Base-by-base conservation (phyloP, 768 basidiomycete species). In the Suillus ampliporus region DNA sequence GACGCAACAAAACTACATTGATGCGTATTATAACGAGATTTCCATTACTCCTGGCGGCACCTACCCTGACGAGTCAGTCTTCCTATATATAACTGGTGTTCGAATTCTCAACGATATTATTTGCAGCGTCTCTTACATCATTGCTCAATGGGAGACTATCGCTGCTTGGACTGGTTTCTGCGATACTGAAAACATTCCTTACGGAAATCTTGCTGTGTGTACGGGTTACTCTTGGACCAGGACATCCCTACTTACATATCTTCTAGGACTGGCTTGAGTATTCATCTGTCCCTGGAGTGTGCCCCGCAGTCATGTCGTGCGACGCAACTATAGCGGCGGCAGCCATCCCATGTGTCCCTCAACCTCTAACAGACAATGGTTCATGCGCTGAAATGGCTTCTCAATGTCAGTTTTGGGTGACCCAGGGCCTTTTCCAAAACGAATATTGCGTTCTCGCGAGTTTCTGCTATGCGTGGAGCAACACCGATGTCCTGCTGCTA, bases 91-190 rank as follows among this genome's bases (percentile, higher is more conserved):
- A 10, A 52, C 2, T n/a, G 15, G n/a, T 4, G 13, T 52, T 14
- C 26, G 19, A 35, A 50, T 43, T 17, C 40, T 23, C 31, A 38
- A 56, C 23, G 17, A 17, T 21, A 17, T 7, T 41, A 11, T 6
- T 14, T 46, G 28, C 31, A 71, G 69, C 11, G 62, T 69, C 5
- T 28, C n/a, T 2, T 31, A 43, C 26, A 21, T 62, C 14, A 53
- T 60, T 3, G 59, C 31, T 2, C 61, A 71, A 14, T 70, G 69
- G 71, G n/a, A 57, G 28, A 8, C 35, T 41, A 64, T 72, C 53
- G 71, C 62, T 21, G 70, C 71, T 34, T 72, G 71, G 68, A 44
- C 68, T 17, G 68, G 64, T 23, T 70, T 53, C 35, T 71, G 71
- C 38, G 66, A 63, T 14, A 72, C 68, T 19, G 10, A 35, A 52